Evolutionary conservation across 805 yeast genomes (phyloP), one percentile per base, ranked within the genome.

Genomic region (Teunomyces pallodes): DNA sequence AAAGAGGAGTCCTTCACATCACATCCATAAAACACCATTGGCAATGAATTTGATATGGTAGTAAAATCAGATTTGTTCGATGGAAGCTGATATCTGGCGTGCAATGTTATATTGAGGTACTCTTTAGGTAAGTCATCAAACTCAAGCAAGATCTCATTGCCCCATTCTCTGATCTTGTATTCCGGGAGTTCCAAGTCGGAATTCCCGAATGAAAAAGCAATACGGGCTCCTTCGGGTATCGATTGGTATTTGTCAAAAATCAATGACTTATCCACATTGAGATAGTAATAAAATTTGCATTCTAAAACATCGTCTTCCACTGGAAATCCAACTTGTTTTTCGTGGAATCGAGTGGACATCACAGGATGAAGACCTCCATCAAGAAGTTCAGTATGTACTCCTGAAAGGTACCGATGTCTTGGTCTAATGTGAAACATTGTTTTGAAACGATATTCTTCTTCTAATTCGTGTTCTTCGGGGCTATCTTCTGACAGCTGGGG

Each of bases 401-500:
- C 20, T 16, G 38, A 31, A n/a, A 38, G 20, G 14, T 38, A 36
- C 35, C 75, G 54, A 48, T 70, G 74, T 31, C 74, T 55, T 4
- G 77, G 77, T 51, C 71, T 70, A 10, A 69, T 61, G 51, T 74
- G 77, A 55, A 74, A 72, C 48, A 74, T 49, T 0, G 78, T 74
- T 41, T 65, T 66, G 51, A 61, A 65, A 6, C 68, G 51, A 29
- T 54, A 53, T 20, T 58, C 59, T 1, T 56, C 53, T 3, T 49
- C 58, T 2, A 20, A 20, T 20, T 20, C 24, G 24, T 4, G 24
- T 20, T 20, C 24, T 1, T 6, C 4, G 4, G 24, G 47, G 44
- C 7, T 43, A 46, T 20, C 56, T 56, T 35, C 14, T 13, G 14
- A 13, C 16, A 13, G 30, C 9, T 17, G 3, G 5, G 39, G 26